These are phyloP conservation scores for Kwoniella newhampshirensis DNA, from an alignment of 768 basidiomycete species.

Conservation along the genomic window DNA sequence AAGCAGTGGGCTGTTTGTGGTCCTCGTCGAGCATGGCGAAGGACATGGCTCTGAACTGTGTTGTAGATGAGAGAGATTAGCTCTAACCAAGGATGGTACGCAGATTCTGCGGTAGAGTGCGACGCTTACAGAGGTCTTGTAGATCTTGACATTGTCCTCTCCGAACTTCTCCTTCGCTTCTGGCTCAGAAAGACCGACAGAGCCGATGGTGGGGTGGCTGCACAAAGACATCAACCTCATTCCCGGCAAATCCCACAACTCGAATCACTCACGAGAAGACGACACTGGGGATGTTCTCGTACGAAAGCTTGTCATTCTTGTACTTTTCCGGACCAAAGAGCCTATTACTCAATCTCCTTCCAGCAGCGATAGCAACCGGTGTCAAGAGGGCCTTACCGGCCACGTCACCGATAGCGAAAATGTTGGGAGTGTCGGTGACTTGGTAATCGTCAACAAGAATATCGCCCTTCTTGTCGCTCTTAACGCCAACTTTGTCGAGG, in stretches of 20 bases:
- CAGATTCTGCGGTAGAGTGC: background rate
- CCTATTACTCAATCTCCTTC: constrained; percentile 80
- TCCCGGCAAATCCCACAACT: too few species aligned
- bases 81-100: background rate
- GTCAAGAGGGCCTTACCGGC: constrained; percentile 89
- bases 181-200: constrained; percentile 90
- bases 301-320: constrained; percentile 82
- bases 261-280: constrained; percentile 80
- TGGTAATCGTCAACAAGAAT: constrained; percentile 89
- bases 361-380: constrained; percentile 96
- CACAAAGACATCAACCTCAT: background rate
- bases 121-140: constrained; percentile 60
- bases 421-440: constrained; percentile 67
- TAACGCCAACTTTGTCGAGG: constrained; percentile 72
- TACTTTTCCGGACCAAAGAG: constrained; percentile 83
- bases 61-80: constrained; percentile 55
- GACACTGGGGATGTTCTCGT: constrained; percentile 88
- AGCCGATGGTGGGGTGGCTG: constrained; percentile 92
- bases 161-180: constrained; percentile 87
- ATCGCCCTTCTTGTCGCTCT: constrained; percentile 75
- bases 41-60: constrained; percentile 66
- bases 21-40: constrained; percentile 84
- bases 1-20: constrained; percentile 91
- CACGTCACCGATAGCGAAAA: constrained; percentile 88
- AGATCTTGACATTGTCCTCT: constrained; percentile 77